Base-by-base conservation (phyloP, 2,329 filamentous ascomycete genomes). In the Neoscytalidium dimidiatum region DNA sequence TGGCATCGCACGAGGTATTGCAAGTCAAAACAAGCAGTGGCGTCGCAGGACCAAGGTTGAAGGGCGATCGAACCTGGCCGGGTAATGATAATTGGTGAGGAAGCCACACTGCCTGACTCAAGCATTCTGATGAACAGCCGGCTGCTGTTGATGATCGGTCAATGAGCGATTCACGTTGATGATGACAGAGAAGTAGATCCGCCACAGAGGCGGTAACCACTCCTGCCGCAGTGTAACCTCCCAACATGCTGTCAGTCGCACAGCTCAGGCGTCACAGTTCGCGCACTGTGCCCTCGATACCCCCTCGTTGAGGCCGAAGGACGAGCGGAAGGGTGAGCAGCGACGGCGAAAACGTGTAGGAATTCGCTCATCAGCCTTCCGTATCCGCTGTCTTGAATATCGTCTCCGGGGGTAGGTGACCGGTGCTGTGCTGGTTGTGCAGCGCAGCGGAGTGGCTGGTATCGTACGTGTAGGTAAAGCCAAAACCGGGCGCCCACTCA, bases 141-240 rank as follows among this genome's bases (percentile, higher is more conserved):
- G 11, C 9, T 35, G 51, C n/a, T 38, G 28, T 35, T 41, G n/a
- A n/a, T 9, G 35, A 41, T 41, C 33, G 33, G 21, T 41, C 52
- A 41, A 26, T 28, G 13, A 43, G 23, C 21, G 13, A 41, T 56
- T 28, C n/a, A 13, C 28, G 29, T 14, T 28, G 35, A 14, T 23
- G 53, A 60, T 31, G 53, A 23, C 21, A n/a, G 31, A 8, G 19
- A 46, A 28, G 41, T 11, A 28, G 56, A 46, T 46, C 56, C 38
- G 41, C 56, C 56, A 60, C 56, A 46, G 26, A 46, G 38, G 56
- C 56, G 56, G 56, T 46, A 60, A 60, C 56, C 41, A 33, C 56
- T 60, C 56, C 56, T 46, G 53, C 46, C 41, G 56, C 46, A n/a
- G 56, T 60, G 56, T 41, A 33, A 60, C 56, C 35, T 58, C 53